Conservation (phyloP, 768 basidiomycete species). For the Russula sp. region DNA sequence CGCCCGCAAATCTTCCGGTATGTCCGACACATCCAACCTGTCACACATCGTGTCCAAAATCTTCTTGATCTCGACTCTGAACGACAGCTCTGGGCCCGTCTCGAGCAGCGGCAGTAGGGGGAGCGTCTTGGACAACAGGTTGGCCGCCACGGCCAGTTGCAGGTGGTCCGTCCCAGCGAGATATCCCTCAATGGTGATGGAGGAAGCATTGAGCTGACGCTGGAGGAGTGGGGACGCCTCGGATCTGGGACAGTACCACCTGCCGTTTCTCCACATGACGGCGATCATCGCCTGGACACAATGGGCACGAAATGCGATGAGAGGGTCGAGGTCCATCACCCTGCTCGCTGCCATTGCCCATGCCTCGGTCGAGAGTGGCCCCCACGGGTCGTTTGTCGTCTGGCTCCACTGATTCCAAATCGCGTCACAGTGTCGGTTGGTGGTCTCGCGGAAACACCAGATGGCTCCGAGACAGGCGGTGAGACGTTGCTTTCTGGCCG, state of each 20-base stretch:
- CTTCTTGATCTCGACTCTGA: background rate
- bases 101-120: background rate
- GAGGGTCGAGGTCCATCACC: background rate
- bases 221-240: background rate
- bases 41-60: background rate
- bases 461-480: background rate
- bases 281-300: background rate
- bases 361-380: constrained; percentile 3
- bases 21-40: background rate
- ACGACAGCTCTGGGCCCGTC: background rate
- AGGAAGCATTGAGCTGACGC: background rate
- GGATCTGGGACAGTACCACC: background rate
- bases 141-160: background rate
- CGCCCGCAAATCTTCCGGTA: background rate
- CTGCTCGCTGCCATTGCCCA: background rate
- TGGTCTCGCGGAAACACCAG: background rate
- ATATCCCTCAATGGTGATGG: background rate
- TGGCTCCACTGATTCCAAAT: background rate
- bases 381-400: background rate
- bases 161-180: background rate
- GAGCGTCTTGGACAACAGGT: background rate
- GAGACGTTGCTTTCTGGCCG: background rate
- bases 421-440: background rate
- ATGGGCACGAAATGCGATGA: background rate
- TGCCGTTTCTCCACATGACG: background rate